Base-by-base conservation (phyloP, 768 basidiomycete species). In the Amyloporia xantha region DNA sequence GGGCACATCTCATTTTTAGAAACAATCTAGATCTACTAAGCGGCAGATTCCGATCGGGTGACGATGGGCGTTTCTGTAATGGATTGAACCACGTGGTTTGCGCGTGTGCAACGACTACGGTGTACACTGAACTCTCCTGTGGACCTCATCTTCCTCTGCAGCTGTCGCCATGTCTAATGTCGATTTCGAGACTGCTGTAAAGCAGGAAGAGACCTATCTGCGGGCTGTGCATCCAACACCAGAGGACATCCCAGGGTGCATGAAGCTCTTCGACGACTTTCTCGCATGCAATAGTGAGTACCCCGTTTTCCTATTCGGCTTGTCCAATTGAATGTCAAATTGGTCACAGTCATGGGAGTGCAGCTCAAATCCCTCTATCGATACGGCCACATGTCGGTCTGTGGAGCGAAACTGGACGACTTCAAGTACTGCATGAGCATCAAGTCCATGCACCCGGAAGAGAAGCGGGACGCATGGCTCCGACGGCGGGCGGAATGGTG, bases 381-480 rank as follows among this genome's bases (percentile, higher is more conserved):
- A 61, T 82, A 85, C 56, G 95, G 95, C 5, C 68, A 78, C 49
- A 76, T 81, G 48, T 68, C 78, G 0, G 77, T 81, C 47, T 97
- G 94, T 67, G 71, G 70, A 0, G 72, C 74, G 39, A 93, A 95
- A 63, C 75, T 84, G 62, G 84, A 91, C 50, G 93, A 95, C 59
- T 94, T 95, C 76, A 96, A 96, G 67, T 95, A 89, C 66, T 99
- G 95, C 68, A 71, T 95, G 71, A 84, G 82, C 52, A 69, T 86
- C 52, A 95, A 92, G 66, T 73, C 78, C 11, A 70, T 89, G 66
- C 76, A 84, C 45, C 81, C 82, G 13, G 91, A 93, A 48, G 78
- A 83, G 58, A 79, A 81, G 61, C 75, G 86, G 25, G 81, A 90
- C 44, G 79, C 80, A 3, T 99, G 93, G 94, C 82, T 98, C 49